These are phyloP conservation scores for Beauveria pseudobassiana DNA, from an alignment of 2,329 filamentous ascomycete species.

Conservation along the genomic window DNA sequence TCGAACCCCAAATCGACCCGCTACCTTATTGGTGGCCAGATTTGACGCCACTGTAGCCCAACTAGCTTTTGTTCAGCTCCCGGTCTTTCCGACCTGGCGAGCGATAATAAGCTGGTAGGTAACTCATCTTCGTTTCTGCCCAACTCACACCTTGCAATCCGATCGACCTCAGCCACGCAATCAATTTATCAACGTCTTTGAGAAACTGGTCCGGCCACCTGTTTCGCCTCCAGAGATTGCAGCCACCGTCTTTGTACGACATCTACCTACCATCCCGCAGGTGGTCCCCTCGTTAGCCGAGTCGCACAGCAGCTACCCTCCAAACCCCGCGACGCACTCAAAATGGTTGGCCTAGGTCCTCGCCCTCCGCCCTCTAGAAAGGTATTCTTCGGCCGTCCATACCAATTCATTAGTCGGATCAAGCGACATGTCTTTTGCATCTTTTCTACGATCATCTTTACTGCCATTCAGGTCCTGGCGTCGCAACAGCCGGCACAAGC, in stretches of 20 bases:
- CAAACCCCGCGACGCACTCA: conserved; percentile 12
- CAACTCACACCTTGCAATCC: conserved; percentile 6
- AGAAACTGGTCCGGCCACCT: not conserved
- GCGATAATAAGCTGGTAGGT: not conserved
- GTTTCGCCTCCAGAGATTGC: not conserved
- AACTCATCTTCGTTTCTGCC: not conserved
- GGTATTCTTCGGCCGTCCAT: not conserved
- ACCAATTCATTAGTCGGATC: not conserved
- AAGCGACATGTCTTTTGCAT: not conserved
- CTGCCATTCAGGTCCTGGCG: not conserved
- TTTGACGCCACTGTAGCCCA: not conserved
- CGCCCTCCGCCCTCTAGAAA: conserved; percentile 13
- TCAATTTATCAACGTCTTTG: not conserved
- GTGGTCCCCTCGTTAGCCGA: not conserved
- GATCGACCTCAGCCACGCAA: not conserved
- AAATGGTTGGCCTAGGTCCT: conserved; percentile 14
- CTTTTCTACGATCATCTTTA: too few species aligned
- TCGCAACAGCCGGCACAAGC: not conserved
- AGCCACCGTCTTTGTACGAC: not conserved
- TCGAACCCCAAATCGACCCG: too few species aligned
- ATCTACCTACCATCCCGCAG: not conserved
- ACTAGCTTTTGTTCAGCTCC: not conserved
- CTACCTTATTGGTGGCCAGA: too few species aligned
- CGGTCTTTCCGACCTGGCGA: not conserved
- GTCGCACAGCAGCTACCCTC: conserved; percentile 11